These are phyloP conservation scores for Arthrobotrys sinensis DNA, from an alignment of 2,329 filamentous ascomycete species.

Conservation along the genomic window DNA sequence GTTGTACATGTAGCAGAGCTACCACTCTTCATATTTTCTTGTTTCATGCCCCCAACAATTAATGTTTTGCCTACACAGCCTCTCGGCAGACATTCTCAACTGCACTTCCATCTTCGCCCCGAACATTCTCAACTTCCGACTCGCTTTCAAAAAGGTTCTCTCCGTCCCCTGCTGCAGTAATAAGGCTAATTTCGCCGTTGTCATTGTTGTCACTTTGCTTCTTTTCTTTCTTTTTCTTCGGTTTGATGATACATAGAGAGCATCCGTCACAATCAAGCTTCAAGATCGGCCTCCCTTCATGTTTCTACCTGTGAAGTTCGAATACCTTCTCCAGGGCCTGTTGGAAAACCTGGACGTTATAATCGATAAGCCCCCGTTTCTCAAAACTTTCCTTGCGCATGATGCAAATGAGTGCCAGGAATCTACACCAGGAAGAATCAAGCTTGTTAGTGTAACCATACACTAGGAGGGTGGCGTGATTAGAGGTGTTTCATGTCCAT, in stretches of 20 bases:
- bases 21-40: not conserved
- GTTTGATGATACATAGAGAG: conserved; percentile 46
- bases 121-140: not conserved
- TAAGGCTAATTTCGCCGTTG: not conserved
- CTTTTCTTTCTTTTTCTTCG: conserved; percentile 20
- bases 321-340: conserved; percentile 85
- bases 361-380: conserved; percentile 86
- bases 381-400: conserved; percentile 89
- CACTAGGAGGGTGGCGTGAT: not conserved
- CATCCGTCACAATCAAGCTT: conserved; percentile 51
- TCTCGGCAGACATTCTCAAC: too few species aligned
- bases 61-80: too few species aligned
- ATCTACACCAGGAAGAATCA: conserved; percentile 68
- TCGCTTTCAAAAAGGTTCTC: not conserved
- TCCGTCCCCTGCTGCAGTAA: not conserved
- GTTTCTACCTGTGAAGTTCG: conserved; percentile 70
- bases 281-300: conserved; percentile 38
- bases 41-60: not conserved
- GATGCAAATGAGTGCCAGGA: conserved; percentile 85
- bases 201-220: too few species aligned
- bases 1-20: not conserved
- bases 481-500: conserved; percentile 17
- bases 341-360: conserved; percentile 87
- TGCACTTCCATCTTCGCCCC: too few species aligned
- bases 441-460: not conserved